These are phyloP conservation scores for Peniophora sp. DNA, from an alignment of 1,284 basidiomycete species.

Conservation along the genomic window DNA sequence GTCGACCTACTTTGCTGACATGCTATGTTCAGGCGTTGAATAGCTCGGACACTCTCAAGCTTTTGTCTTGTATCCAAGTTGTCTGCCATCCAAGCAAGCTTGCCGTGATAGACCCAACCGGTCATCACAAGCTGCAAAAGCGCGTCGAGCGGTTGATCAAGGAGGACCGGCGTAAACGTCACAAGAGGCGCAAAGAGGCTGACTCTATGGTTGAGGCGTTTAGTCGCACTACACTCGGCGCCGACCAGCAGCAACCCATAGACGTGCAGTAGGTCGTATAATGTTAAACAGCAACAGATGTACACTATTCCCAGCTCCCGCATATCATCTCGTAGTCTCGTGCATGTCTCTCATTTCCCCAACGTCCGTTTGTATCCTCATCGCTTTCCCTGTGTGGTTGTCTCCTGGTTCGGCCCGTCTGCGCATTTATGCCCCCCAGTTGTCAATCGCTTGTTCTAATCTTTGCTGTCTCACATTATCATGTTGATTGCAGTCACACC, in stretches of 20 bases:
- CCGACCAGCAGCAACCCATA: slow-evolving; percentile 31
- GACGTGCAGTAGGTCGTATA: slow-evolving; percentile 2
- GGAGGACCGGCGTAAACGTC: slow-evolving; percentile 69
- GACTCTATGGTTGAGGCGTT: slow-evolving; percentile 74
- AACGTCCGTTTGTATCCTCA: no score
- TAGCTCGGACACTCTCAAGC: slow-evolving; percentile 68
- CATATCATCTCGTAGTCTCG: no score
- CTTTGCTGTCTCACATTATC: no score
- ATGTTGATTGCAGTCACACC: no score
- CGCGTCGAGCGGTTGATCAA: slow-evolving; percentile 71
- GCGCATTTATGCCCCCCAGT: no score
- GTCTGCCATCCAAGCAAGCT: slow-evolving; percentile 70
- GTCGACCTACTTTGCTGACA: slow-evolving; percentile 1
- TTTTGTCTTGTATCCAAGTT: slow-evolving; percentile 73
- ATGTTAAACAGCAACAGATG: no score
- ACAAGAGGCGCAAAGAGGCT: slow-evolving; percentile 72
- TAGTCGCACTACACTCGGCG: slow-evolving; percentile 31
- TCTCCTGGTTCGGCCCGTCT: no score
- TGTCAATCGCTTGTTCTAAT: no score
- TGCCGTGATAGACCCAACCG: slow-evolving; percentile 52
- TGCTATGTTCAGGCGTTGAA: slow-evolving; percentile 52
- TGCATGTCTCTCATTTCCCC: no score
- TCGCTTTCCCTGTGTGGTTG: no score
- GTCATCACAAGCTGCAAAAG: slow-evolving; percentile 53
- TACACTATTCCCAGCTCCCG: no score